Conservation (phyloP, 305 asterid species). For the Euphrasia arctica region DNA sequence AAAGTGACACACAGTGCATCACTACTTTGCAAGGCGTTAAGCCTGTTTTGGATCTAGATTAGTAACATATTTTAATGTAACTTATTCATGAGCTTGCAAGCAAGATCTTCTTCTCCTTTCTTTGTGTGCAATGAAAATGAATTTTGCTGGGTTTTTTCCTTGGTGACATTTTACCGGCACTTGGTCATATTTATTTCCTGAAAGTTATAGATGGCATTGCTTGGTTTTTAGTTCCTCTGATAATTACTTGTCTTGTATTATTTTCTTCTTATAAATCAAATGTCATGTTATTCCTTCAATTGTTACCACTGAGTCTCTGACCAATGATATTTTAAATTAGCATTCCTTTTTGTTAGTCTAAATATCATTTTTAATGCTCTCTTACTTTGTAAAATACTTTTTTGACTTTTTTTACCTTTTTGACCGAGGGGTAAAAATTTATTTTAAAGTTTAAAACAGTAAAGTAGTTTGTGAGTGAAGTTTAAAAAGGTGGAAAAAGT, state of each 20-base stretch:
- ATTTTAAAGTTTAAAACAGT: too few relatives aligned
- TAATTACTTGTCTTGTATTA: not conserved
- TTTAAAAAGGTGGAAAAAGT: too few relatives aligned
- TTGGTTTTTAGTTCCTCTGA: not conserved
- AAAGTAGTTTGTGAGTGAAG: too few relatives aligned
- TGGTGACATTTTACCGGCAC: not conserved
- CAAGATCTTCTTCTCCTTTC: not conserved
- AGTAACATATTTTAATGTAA: not conserved
- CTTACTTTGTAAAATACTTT: not conserved
- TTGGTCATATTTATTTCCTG: not conserved
- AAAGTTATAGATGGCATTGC: not conserved
- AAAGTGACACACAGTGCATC: conserved; percentile 4
- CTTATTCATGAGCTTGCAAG: not conserved
- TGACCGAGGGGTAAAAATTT: too few relatives aligned
- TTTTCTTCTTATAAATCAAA: conserved; percentile 10
- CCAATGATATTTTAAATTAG: conserved; percentile 3
- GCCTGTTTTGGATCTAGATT: not conserved
- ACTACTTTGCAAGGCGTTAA: not conserved
- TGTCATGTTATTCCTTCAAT: not conserved
- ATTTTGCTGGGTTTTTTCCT: not conserved
- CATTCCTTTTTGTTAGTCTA: not conserved
- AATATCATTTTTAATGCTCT: conserved; percentile 1
- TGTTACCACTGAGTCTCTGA: conserved; percentile 2
- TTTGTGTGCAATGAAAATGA: not conserved
- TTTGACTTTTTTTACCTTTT: not conserved